phyloP scores from a whole-genome alignment of 108 stramenopile genomes.

The Cyclotella atomus region DNA sequence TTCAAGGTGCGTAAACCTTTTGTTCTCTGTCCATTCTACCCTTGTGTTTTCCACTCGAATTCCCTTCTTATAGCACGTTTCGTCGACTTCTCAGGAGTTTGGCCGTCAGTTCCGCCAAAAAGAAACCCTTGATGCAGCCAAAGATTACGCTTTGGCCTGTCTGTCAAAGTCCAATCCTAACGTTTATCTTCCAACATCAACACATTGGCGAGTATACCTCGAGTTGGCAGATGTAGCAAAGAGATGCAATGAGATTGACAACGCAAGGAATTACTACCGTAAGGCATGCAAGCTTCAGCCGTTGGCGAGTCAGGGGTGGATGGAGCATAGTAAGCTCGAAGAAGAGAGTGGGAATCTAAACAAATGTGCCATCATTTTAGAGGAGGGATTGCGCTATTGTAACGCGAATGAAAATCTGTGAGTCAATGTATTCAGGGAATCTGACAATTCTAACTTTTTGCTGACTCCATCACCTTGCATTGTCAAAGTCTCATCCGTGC shows the following conservation, averaged over 20 bases:
- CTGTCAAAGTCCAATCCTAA: constrained; percentile 38
- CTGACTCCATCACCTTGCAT: background rate
- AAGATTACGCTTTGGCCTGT: constrained; percentile 58
- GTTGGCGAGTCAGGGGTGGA: constrained; percentile 90
- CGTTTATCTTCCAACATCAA: constrained; percentile 55
- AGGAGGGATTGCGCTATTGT: constrained; percentile 80
- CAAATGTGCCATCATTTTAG: constrained; percentile 70
- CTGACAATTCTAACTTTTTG: background rate
- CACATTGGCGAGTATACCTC: constrained; percentile 82
- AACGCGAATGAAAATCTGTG: constrained; percentile 76
- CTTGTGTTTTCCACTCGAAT: background rate
- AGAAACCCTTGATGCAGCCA: constrained; percentile 63
- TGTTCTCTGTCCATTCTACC: background rate
- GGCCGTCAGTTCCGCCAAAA: constrained; percentile 62
- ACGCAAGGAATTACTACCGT: constrained; percentile 82
- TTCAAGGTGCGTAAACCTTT: constrained; percentile 7
- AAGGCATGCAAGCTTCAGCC: constrained; percentile 88
- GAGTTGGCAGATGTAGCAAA: constrained; percentile 87
- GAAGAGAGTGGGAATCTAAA: constrained; percentile 91
- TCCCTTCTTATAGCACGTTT: background rate
- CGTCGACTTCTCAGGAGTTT: constrained; percentile 56
- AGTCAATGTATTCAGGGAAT: background rate
- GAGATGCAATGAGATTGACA: constrained; percentile 70
- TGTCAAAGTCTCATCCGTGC: constrained; percentile 66
- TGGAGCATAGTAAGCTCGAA: constrained; percentile 96